Percentiles rank a stretch among this genome's conserved stretches.
Conservation (phyloP, 1,139 yeast genomes). For the Zygotorulaspora mrakii region DNA sequence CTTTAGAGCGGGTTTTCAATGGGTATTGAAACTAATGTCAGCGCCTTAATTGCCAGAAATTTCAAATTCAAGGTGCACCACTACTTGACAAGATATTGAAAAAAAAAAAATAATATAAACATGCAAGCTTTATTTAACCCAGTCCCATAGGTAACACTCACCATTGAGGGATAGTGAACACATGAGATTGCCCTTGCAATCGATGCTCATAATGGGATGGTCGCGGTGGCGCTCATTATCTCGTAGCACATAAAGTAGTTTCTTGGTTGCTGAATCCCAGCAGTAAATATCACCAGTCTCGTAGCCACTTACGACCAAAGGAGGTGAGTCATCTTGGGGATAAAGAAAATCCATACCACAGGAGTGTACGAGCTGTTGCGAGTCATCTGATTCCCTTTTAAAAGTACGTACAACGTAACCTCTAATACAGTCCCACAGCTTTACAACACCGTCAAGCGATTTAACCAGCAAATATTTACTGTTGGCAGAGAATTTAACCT, state of each 20-base stretch:
- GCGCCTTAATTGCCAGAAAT: no score
- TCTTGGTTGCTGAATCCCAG: constrained; percentile 74
- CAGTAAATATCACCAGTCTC: constrained; percentile 56
- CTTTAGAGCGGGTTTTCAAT: no score
- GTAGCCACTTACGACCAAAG: constrained; percentile 58
- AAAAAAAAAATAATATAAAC: neutral
- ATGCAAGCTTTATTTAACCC: constrained; percentile 16
- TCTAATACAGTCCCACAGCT: constrained; percentile 80
- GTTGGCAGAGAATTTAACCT: constrained; percentile 74
- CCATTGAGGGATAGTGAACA: constrained; percentile 47
- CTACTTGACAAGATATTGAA: neutral
- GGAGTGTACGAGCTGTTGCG: constrained; percentile 24
- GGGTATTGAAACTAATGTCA: neutral
- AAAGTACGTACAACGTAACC: constrained; percentile 77
- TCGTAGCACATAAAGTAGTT: constrained; percentile 43
- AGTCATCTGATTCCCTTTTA: constrained; percentile 26
- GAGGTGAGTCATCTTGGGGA: constrained; percentile 27
- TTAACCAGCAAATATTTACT: constrained; percentile 76
- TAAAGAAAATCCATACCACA: constrained; percentile 50
- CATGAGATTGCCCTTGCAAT: constrained; percentile 41
- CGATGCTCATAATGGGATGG: constrained; percentile 50
- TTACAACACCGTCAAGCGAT: constrained; percentile 71
- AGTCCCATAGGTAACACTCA: constrained; percentile 30
- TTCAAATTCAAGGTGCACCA: no score
- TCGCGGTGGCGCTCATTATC: constrained; percentile 27